These are phyloP conservation scores for Penicillium hordei DNA, from an alignment of 2,329 filamentous ascomycete genomes.

Conservation along the genomic window DNA sequence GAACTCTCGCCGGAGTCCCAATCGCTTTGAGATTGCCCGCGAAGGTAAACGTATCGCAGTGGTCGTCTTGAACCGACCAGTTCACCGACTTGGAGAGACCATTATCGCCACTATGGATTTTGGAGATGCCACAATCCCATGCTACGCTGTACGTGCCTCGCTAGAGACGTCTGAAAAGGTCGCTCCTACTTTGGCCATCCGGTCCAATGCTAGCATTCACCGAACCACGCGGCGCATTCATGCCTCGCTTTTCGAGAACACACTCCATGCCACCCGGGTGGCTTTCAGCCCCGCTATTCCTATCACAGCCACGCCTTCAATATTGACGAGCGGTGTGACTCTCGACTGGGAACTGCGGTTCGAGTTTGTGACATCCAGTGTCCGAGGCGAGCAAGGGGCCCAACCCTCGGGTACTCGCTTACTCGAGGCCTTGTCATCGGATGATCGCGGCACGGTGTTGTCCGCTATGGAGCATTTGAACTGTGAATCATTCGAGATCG, in stretches of 20 bases:
- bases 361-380: conserved; percentile 82
- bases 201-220: conserved; percentile 81
- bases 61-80: conserved; percentile 81
- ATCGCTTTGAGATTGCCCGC: conserved; percentile 91
- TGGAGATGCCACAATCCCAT: conserved; percentile 70
- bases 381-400: conserved; percentile 38
- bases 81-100: conserved; percentile 85
- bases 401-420: conserved; percentile 51
- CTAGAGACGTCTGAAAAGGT: conserved; percentile 87
- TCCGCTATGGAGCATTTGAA: conserved; percentile 75
- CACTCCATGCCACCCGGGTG: conserved; percentile 74
- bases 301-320: conserved; percentile 79
- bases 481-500: conserved; percentile 88
- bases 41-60: conserved; percentile 90
- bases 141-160: conserved; percentile 79
- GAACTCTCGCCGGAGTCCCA: conserved; percentile 74
- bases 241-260: conserved; percentile 74
- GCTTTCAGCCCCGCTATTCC: conserved; percentile 84
- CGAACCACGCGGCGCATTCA: conserved; percentile 82
- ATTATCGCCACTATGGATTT: conserved; percentile 86
- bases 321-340: conserved; percentile 83
- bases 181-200: conserved; percentile 74
- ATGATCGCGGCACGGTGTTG: conserved; percentile 75
- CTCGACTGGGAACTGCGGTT: conserved; percentile 86
- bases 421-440: conserved; percentile 75